phyloP scores from a whole-genome alignment of 805 yeast species.

The Ogataea siamensis region DNA sequence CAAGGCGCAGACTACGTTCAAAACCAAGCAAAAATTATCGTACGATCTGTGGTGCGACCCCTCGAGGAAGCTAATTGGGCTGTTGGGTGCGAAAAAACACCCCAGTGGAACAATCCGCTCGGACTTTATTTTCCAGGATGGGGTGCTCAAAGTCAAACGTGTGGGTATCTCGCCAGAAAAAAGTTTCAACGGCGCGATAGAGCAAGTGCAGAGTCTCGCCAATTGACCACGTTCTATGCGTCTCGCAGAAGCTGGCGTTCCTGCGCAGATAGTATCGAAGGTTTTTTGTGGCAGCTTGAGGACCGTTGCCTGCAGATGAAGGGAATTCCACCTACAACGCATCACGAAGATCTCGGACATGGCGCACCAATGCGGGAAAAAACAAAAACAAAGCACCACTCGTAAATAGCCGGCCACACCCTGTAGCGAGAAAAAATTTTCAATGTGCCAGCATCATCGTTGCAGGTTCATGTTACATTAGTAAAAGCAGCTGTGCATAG shows the following conservation, averaged over 20 bases:
- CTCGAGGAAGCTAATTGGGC: conserved; percentile 58
- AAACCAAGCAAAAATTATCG: conserved; percentile 67
- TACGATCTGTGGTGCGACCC: conserved; percentile 81
- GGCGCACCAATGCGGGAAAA: background rate
- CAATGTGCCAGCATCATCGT: conserved; percentile 1
- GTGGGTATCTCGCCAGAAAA: conserved; percentile 57
- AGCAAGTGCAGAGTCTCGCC: conserved; percentile 46
- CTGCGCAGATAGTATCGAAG: background rate
- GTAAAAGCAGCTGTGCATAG: background rate
- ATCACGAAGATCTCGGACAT: conserved; percentile 1
- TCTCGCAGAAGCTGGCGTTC: background rate
- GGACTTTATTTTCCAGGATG: conserved; percentile 88
- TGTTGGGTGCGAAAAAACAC: conserved; percentile 78
- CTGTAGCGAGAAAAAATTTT: conserved; percentile 1
- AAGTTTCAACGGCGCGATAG: conserved; percentile 59
- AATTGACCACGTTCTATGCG: background rate
- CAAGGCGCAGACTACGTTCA: conserved; percentile 72
- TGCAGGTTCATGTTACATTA: background rate
- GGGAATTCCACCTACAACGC: background rate
- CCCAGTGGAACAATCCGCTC: conserved; percentile 79
- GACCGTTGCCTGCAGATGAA: background rate
- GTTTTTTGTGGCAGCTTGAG: no score
- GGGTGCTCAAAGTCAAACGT: conserved; percentile 55
- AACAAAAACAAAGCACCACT: background rate
- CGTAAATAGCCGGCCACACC: background rate